These are phyloP conservation scores for Agrocybe pediades DNA, from an alignment of 768 basidiomycete genomes.

Conservation along the genomic window DNA sequence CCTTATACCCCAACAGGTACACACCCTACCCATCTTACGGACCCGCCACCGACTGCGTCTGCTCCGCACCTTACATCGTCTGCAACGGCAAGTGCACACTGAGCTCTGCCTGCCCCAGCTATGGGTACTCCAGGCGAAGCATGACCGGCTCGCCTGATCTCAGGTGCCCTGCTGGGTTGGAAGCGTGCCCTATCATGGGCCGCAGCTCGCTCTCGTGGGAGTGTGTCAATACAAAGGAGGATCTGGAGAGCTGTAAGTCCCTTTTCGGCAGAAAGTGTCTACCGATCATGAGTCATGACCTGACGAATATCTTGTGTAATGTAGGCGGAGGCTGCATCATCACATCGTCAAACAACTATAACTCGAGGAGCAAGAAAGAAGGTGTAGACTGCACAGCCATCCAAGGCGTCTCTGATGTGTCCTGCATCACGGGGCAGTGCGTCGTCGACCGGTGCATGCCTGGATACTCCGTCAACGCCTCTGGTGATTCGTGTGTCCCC, in stretches of 20 bases:
- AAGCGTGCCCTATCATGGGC: conserved; percentile 46
- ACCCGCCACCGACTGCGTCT: conserved; percentile 40
- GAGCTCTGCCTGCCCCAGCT: conserved; percentile 15
- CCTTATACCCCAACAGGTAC: conserved; percentile 23
- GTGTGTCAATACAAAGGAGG: conserved; percentile 45
- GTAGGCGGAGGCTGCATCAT: conserved; percentile 53
- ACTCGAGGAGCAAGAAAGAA: too few relatives aligned
- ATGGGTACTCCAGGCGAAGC: conserved; percentile 30
- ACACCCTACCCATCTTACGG: conserved; percentile 24
- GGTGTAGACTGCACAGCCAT: conserved; percentile 54
- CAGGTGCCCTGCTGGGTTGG: conserved; percentile 37
- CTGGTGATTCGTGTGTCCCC: conserved; percentile 24
- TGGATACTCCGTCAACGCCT: conserved; percentile 33
- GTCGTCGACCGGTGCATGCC: conserved; percentile 45
- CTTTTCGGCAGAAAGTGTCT: not conserved
- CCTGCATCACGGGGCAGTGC: conserved; percentile 46
- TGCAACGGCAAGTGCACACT: conserved; percentile 54
- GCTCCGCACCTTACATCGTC: conserved; percentile 38
- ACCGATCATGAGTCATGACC: too few relatives aligned
- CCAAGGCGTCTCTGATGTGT: conserved; percentile 48
- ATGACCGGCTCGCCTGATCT: conserved; percentile 22
- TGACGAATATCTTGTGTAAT: too few relatives aligned
- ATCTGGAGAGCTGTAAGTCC: conserved; percentile 55
- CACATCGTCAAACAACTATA: conserved; percentile 27
- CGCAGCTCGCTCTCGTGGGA: conserved; percentile 43